Base-by-base conservation (phyloP, 75 land plant genomes). In the Larix kaempferi region DNA sequence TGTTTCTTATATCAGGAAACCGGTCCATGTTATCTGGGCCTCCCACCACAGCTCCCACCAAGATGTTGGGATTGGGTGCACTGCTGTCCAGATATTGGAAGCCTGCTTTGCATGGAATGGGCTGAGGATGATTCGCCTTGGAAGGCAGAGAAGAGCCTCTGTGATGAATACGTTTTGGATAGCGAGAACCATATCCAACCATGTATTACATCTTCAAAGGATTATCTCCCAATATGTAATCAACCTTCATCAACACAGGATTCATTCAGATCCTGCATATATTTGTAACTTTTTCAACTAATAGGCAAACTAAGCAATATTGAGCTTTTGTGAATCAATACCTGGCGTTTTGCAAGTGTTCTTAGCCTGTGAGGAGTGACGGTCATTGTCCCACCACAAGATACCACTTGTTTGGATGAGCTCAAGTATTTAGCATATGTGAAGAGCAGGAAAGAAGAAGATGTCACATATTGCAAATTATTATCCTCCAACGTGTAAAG, bases 381-480 rank as follows among this genome's bases (percentile, higher is more conserved):
- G 12, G 26, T n/a, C 54, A 49, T 82, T 27, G 83, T 84, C 13
- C 86, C 86, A 26, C 89, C 88, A 74, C 96, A 96, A 37, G 77
- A 61, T 23, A 91, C 91, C 21, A 79, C 77, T 56, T 65, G 72
- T 22, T 73, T 74, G 60, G 96, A 76, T 6, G 79, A 81, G n/a
- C 81, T 81, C 29, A 96, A 78, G 85, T 93, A 87, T 81, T 91
- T 91, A 76, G 89, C 94, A 78, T 96, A 93, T 33, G 87, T 84
- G 5, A 90, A 76, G 21, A 93, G 89, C 1, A 96, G 84, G 76
- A 93, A 93, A 54, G 94, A 88, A 29, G 95, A 84, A 19, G 91
- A 85, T 35, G 99, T 93, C 52, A 91, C 99, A 82, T 86, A 90
- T 56, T 96, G 96, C 86, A 93, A 73, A 83, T 96, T 96, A 62